Percentiles rank a stretch among this genome's conserved stretches.
These are phyloP conservation scores for Cryptomeria japonica DNA, from an alignment of 75 land plant genomes.

Conservation along the genomic window DNA sequence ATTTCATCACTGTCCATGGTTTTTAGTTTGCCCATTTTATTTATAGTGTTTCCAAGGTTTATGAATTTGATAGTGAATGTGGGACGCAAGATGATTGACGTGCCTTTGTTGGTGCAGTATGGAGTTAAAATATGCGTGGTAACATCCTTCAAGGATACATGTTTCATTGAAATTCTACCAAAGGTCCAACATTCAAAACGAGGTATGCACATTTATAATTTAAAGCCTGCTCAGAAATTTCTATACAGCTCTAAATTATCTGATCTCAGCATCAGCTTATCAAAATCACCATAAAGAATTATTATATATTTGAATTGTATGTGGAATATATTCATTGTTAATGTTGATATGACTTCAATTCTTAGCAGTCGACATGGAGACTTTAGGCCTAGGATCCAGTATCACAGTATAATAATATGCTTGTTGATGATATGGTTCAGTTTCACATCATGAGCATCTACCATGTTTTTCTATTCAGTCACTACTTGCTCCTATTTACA, in stretches of 20 bases:
- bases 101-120: conserved; percentile 59
- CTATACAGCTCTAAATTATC: neutral
- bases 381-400: neutral
- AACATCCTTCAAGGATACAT: conserved; percentile 94
- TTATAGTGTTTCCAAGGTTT: neutral
- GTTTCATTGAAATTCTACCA: conserved; percentile 85
- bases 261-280: neutral
- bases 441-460: neutral
- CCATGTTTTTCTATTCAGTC: neutral
- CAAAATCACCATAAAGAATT: neutral
- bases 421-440: neutral
- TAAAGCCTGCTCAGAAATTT: neutral
- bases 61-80: neutral
- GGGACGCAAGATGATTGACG: neutral
- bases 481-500: neutral
- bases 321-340: neutral
- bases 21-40: neutral
- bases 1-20: neutral
- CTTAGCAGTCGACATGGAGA: neutral
- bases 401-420: neutral
- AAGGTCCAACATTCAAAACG: conserved; percentile 58
- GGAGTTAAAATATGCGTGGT: conserved; percentile 77
- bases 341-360: neutral
- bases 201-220: conserved; percentile 47
- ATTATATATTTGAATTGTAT: neutral